These are phyloP conservation scores for Adansonia rubrostipa DNA, from an alignment of 441 rosid species.

Conservation along the genomic window DNA sequence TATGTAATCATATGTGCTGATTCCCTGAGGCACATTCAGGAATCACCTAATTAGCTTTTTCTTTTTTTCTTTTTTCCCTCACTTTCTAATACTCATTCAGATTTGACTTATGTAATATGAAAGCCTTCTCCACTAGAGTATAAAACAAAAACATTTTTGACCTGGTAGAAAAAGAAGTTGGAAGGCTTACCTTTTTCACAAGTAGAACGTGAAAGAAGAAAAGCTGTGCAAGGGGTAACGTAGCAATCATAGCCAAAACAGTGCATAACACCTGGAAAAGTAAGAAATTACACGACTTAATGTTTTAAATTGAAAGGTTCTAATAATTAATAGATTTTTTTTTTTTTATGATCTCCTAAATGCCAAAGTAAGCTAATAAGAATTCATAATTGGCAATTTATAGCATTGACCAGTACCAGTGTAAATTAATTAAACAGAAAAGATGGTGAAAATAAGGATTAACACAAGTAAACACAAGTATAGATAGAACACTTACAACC, in stretches of 20 bases:
- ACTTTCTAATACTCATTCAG: background rate
- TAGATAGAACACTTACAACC: conserved; percentile 60
- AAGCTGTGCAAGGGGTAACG: conserved; percentile 88
- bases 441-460: background rate
- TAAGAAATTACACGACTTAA: background rate
- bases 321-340: too few relatives aligned
- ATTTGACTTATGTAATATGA: background rate
- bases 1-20: conserved; percentile 94
- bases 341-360: background rate
- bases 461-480: too few relatives aligned
- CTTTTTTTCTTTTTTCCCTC: background rate
- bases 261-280: conserved; percentile 78
- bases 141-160: background rate
- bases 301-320: background rate
- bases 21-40: conserved; percentile 56
- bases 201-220: conserved; percentile 96
- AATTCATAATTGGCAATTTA: background rate
- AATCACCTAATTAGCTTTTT: conserved; percentile 17
- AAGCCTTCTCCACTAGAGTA: background rate
- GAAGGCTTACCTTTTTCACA: conserved; percentile 72
- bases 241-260: conserved; percentile 88
- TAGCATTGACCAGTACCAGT: background rate
- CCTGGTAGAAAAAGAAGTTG: background rate
- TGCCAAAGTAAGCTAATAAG: background rate
- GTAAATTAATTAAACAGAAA: too few relatives aligned